Evolutionary conservation across 2,329 filamentous ascomycete species (phyloP).

Genomic region (Boeremia exigua): DNA sequence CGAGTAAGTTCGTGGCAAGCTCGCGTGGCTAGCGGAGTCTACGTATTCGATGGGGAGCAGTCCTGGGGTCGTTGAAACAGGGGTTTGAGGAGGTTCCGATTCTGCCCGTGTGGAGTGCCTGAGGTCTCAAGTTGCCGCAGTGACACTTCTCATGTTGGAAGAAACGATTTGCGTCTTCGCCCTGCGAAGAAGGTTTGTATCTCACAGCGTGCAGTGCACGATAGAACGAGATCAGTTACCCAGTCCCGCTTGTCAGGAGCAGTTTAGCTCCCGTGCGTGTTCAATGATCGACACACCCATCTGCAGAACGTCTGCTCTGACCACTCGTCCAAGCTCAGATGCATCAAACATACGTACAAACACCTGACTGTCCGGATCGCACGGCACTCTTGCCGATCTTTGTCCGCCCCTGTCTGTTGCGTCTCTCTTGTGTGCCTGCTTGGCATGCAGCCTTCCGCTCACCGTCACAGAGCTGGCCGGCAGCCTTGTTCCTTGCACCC

Average conservation of each 20-base stretch:
- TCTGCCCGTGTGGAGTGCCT: not conserved
- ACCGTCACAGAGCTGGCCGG: not conserved
- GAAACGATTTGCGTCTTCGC: too few species aligned
- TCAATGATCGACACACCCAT: slow-evolving; percentile 10
- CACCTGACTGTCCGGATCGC: not conserved
- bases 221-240: too few species aligned
- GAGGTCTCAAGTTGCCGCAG: not conserved
- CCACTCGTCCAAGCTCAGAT: slow-evolving; percentile 1
- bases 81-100: slow-evolving; percentile 2
- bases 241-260: slow-evolving; percentile 1
- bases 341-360: not conserved
- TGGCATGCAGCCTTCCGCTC: not conserved
- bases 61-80: slow-evolving; percentile 9
- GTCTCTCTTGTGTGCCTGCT: not conserved
- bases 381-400: not conserved
- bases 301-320: slow-evolving; percentile 1
- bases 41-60: not conserved
- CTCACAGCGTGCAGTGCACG: not conserved
- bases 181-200: not conserved
- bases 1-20: slow-evolving; percentile 12
- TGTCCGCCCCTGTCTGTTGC: not conserved
- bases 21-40: slow-evolving; percentile 1
- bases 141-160: too few species aligned
- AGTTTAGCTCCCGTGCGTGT: slow-evolving; percentile 3
- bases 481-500: not conserved